Evolutionary conservation across 768 basidiomycete genomes (phyloP), one percentile per base, ranked within the genome.

Genomic region (Hypsizygus marmoreus): DNA sequence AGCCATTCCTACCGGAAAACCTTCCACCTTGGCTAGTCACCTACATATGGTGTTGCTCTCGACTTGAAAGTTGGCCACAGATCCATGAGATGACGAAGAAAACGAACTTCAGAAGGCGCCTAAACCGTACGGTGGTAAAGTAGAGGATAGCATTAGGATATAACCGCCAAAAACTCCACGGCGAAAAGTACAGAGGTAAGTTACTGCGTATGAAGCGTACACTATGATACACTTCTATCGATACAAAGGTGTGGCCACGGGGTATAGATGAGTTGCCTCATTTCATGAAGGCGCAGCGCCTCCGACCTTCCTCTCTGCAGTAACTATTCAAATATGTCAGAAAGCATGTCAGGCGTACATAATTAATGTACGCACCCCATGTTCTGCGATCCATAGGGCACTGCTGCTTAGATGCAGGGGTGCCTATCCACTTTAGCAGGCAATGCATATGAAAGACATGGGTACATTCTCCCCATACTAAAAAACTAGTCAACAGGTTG

Each of bases 381-480:
- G 85, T 73, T 57, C 92, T 72, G 23, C 97, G 76, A 62, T 98
- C 95, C 92, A 99, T 95, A n/a, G 97, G 97, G 74, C 97, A 99
- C 56, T 95, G 92, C 56, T 88, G 86, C 64, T 97, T 97, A 26
- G 90, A 94, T 11, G 89, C 82, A 4, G 82, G 71, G 0, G 94
- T 95, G 3, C 85, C 85, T 49, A 97, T 81, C 97, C 97, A 99
- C 65, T 97, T 97, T 53, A 95, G 76, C 10, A 99, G 70, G 68
- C 95, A 98, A 64, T 99, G 95, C 91, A 97, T 94, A 63, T 99
- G 97, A 61, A 98, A 99, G 46, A 97, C 84, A 63, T 98, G 97
- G 5, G 84, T 91, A 61, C 95, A 99, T 68, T 97, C 86, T 25
- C 97, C 97, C 91, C 94, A 98, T 43, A 98, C 95, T 98, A 53